Evolutionary conservation across 148 eudicot genomes (phyloP).

Genomic region (Fagopyrum tataricum): DNA sequence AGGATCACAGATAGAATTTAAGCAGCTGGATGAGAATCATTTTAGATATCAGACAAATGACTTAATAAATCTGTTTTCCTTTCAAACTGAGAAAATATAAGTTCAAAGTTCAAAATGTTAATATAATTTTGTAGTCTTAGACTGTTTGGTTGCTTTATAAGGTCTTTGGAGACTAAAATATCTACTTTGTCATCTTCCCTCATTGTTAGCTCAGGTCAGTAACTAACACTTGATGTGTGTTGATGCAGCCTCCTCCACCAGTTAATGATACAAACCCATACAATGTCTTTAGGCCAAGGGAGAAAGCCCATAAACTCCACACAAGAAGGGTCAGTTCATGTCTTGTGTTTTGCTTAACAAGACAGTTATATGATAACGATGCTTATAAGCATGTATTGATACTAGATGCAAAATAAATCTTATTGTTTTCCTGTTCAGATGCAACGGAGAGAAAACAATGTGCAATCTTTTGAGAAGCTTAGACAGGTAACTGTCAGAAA

Average conservation of each 20-base stretch:
- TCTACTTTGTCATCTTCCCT: not conserved
- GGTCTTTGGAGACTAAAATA: not conserved
- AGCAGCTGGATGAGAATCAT: not conserved
- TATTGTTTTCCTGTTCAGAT: conserved; percentile 35
- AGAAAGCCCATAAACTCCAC: conserved; percentile 91
- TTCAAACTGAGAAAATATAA: not conserved
- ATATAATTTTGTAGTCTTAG: not conserved
- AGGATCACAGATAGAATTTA: not conserved
- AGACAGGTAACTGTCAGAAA: conserved; percentile 55
- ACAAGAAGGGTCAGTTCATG: conserved; percentile 73
- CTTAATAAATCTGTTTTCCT: not conserved
- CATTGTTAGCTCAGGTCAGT: not conserved
- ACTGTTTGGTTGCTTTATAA: not conserved
- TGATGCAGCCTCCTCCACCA: conserved; percentile 94
- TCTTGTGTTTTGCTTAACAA: conserved; percentile 1
- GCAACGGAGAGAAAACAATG: conserved; percentile 99
- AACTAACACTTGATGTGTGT: not conserved
- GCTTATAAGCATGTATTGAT: not conserved
- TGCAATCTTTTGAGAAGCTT: conserved; percentile 96
- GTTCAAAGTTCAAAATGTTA: not conserved
- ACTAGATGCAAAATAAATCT: conserved; percentile 9
- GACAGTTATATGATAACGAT: not conserved
- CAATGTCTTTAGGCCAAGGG: conserved; percentile 97
- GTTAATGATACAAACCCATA: conserved; percentile 95
- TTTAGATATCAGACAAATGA: not conserved